Base-by-base conservation (phyloP, 169 alveolate genomes). In the Eimeria sp. region DNA sequence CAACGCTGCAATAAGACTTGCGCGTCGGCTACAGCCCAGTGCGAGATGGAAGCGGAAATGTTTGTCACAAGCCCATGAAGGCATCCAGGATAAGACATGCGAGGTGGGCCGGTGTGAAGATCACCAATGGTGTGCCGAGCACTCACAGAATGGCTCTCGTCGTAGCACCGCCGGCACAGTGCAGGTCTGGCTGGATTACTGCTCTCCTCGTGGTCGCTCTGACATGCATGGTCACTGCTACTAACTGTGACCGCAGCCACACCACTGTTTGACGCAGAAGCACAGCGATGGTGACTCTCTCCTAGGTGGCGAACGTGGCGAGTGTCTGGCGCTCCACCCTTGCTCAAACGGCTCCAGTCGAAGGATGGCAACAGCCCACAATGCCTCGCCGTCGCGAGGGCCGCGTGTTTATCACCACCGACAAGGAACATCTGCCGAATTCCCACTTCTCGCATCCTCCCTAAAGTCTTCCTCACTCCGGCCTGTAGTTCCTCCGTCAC, bases 11-110 rank as follows among this genome's bases (percentile, higher is more conserved):
- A 30, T 30, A 85, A 37, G 60, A 58, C 10, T 20, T 62, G 56
- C 9, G 91, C 91, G 68, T 85, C 91, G 49, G 91, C 91, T 33
- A 85, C 80, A 43, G 91, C 91, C 91, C 91, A 85, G 30, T 85
- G 91, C 46, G 91, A 85, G 64, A 60, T 25, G 25, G 91, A 85
- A 8, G 91, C 91, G 33, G 91, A 71, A 25, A 71, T 37, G 91
- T 85, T 85, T 78, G 91, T 85, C 78, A 62, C 80, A 18, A 85
- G 78, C 27, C 91, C 91, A 60, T 85, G 91, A 33, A 85, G 91
- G 52, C 80, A 58, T 16, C 91, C 91, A 49, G 76, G 74, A 58
- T 30, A 30, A 33, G n/a, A 30, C 20, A 37, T 33, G 3, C 74
- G 49, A 56, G 90, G 72, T 30, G 90, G 13, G 33, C 49, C 71